These are phyloP conservation scores for Ziziphus jujuba DNA, from an alignment of 306 rosid species.

Conservation along the genomic window DNA sequence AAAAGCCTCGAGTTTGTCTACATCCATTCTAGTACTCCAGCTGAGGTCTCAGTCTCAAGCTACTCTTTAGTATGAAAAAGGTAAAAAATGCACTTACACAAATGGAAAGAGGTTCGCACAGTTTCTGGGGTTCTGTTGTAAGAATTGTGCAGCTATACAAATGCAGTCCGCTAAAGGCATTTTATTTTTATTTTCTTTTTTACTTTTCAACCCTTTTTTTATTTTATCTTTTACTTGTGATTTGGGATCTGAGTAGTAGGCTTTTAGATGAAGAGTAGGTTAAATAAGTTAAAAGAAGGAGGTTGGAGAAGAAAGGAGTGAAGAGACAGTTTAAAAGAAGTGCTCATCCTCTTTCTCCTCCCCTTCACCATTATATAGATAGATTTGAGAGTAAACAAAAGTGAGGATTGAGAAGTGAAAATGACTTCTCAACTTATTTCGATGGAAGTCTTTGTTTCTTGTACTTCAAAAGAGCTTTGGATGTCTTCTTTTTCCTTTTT, in stretches of 20 bases:
- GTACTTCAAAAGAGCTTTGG: conserved; percentile 42
- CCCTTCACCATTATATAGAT: conserved; percentile 60
- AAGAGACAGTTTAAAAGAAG: conserved; percentile 74
- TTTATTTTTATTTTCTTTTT: conserved; percentile 27
- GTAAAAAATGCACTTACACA: conserved; percentile 13
- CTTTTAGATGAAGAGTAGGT: conserved; percentile 44
- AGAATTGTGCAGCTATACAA: conserved; percentile 73
- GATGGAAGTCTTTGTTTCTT: conserved; percentile 35
- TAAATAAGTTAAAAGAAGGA: conserved; percentile 59
- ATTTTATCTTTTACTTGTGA: conserved; percentile 38
- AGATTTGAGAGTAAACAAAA: conserved; percentile 33
- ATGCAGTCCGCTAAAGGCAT: conserved; percentile 45
- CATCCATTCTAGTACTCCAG: conserved; percentile 82
- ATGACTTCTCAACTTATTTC: conserved; percentile 48
- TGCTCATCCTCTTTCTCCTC: conserved; percentile 99
- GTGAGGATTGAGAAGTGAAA: conserved; percentile 39
- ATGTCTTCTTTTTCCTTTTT: conserved; percentile 32
- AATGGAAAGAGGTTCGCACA: conserved; percentile 21
- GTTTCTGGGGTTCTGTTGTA: conserved; percentile 46
- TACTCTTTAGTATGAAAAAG: conserved; percentile 57
- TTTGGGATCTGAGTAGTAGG: conserved; percentile 52
- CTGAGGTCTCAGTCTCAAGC: conserved; percentile 64
- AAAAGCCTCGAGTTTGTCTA: conserved; percentile 93
- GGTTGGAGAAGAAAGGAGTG: conserved; percentile 86
- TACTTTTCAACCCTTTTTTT: conserved; percentile 12